phyloP scores from a whole-genome alignment of 345 rosid genomes.

The Erucastrum elatum region DNA sequence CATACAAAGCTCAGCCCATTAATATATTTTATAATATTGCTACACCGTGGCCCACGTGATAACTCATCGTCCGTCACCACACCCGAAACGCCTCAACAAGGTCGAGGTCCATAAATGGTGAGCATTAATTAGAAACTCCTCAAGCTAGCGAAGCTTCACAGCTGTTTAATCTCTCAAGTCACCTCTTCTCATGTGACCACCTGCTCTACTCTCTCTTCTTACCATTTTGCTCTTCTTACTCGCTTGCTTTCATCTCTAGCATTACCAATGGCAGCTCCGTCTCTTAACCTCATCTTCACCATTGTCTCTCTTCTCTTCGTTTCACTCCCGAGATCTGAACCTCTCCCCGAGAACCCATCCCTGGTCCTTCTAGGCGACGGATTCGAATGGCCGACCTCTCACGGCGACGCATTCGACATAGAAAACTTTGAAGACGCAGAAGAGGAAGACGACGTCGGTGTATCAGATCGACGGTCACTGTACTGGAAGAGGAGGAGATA shows the following conservation, averaged over 20 bases:
- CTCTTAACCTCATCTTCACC: constrained; percentile 15
- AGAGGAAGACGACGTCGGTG: constrained; percentile 36
- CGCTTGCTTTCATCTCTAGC: constrained; percentile 15
- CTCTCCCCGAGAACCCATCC: constrained; percentile 41
- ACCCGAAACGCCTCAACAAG: constrained; percentile 16
- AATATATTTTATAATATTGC: constrained; percentile 14
- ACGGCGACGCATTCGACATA: constrained; percentile 21
- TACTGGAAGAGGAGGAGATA: constrained; percentile 63
- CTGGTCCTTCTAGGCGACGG: constrained; percentile 43
- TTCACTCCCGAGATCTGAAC: constrained; percentile 20
- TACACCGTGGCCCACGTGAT: constrained; percentile 25
- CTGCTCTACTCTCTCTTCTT: neutral
- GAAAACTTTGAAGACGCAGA: constrained; percentile 14
- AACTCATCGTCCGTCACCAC: constrained; percentile 13
- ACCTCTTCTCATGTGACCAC: constrained; percentile 40
- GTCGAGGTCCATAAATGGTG: constrained; percentile 44
- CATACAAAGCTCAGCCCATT: constrained; percentile 21
- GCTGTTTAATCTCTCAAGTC: constrained; percentile 31
- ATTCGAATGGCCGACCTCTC: constrained; percentile 59
- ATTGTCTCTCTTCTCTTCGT: constrained; percentile 29
- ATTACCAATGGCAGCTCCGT: constrained; percentile 17
- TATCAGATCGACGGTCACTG: constrained; percentile 56
- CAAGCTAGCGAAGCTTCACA: neutral
- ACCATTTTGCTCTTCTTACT: neutral
- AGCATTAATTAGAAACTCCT: constrained; percentile 42